Base-by-base conservation (phyloP, 495 filamentous ascomycete genomes). In the Sporormia fimetaria region DNA sequence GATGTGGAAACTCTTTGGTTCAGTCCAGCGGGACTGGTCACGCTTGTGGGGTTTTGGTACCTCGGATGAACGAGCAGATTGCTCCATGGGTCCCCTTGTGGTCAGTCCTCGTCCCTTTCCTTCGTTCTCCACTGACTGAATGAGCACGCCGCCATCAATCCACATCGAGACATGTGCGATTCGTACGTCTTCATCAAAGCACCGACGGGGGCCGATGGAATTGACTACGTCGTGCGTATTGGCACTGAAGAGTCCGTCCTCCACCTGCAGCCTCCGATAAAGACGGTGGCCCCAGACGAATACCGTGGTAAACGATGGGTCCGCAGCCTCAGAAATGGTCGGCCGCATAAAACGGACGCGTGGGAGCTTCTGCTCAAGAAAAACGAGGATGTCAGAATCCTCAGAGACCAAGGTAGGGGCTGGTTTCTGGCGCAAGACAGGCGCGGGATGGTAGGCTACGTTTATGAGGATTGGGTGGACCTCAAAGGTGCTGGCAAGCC, bases 331-430 rank as follows among this genome's bases (percentile, higher is more conserved):
- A n/a, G 14, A 7, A 26, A 16, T 24, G 38, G 46, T 10, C 25
- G 34, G 2, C 18, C 27, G 10, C 37, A 48, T 17, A 1, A 18
- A 14, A 33, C 6, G 2, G 46, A 49, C 21, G 4, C 16, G 4
- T 38, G 38, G 38, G 46, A 49, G 33, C 39, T 43, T 3, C 9
- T 10, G 3, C n/a, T 49, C 5, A 24, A 43, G 22, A 44, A 43
- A 14, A 40, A 30, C 17, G 21, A 49, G 21, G 17, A 20, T 18
- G 33, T 48, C 30, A 48, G 42, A 21, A 33, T 48, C 7, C 20
- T 43, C 16, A 9, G 33, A 36, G 36, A 40, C 3, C 27, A 10
- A 11, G 46, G 47, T 3, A 26, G 36, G 3, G 36, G 18, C 15
- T 51, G 47, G 47, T 34, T 7, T n/a, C 17, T 44, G 34, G 40